Base-by-base conservation (phyloP, 192 early-diverging fungal genomes). In the Coemansia sp. region DNA sequence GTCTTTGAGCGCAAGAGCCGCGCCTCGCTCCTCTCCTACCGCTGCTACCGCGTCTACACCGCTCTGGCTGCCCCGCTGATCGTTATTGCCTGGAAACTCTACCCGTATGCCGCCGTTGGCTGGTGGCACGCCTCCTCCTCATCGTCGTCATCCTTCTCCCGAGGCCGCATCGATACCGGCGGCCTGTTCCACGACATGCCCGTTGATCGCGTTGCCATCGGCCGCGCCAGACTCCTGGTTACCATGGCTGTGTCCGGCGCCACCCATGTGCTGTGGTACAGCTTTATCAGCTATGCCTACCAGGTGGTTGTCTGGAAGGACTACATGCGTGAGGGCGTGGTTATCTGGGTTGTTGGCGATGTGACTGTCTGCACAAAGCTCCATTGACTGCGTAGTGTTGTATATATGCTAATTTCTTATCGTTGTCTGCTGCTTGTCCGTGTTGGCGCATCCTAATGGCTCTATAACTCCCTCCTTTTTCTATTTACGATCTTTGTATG, bases 241-340 rank as follows among this genome's bases (percentile, higher is more conserved):
- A 69, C 76, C 15, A 79, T 79, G 71, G 40, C 71, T 0, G 57
- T 73, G 11, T 73, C 76, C 12, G 84, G 84, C 47, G 72, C 72
- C 23, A 71, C 70, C 0, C 84, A 85, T 41, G 56, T 71, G 10
- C 16, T 71, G 47, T 85, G 84, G 84, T 85, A 81, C 23, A 85
- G 84, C 71, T 85, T 85, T 56, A 76, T 85, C 50, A 82, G 79
- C 66, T 85, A 82, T 50, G 79, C 79, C 2, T 85, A 85, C 75
- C 68, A 79, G 39, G 57, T 76, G 63, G 65, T 85, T 37, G 68
- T 76, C 15, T 85, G 84, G 84, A 79, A 74, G 58, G 64, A 69
- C 23, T 82, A 82, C 53, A 40, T 85, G 59, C 63, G 76, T 2
- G 77, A 82, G 16, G 84, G 84, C 5, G 56, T 82, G 18, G 84